A percentile compares a stretch with the other conserved stretches of the same genome.
Evolutionary conservation across 345 rosid genomes (phyloP).

Genomic region (Syzygium aqueum): DNA sequence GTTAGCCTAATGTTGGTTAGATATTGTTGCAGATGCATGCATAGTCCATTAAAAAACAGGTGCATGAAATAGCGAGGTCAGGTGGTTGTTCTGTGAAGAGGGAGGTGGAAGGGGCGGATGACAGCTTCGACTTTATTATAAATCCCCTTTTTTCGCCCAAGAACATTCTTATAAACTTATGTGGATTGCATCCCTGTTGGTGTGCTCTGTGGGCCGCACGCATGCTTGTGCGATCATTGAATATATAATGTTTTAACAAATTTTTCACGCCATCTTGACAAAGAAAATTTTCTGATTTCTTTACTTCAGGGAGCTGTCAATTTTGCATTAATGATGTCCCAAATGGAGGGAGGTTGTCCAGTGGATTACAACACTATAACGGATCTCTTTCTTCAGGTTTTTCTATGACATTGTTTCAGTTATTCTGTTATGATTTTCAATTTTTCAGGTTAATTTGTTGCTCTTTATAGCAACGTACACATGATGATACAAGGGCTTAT

Average conservation of each 20-base stretch:
- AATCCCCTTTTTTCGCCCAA: background rate
- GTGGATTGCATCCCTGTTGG: background rate
- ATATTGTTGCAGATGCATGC: background rate
- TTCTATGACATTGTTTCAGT: background rate
- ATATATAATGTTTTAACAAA: background rate
- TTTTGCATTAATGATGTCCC: slow-evolving; percentile 98
- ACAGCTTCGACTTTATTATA: background rate
- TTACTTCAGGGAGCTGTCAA: slow-evolving; percentile 80
- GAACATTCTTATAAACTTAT: background rate
- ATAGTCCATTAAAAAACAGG: background rate
- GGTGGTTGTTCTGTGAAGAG: background rate
- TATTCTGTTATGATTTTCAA: background rate
- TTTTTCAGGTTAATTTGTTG: background rate
- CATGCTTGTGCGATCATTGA: background rate
- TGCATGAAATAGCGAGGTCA: background rate
- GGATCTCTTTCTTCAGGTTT: slow-evolving; percentile 96
- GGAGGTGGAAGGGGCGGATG: background rate
- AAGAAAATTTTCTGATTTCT: background rate
- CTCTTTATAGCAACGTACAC: background rate
- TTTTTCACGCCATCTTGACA: background rate
- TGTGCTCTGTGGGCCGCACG: background rate
- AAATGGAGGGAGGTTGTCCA: slow-evolving; percentile 98
- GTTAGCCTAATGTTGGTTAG: background rate
- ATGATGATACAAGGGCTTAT: background rate
- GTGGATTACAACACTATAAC: slow-evolving; percentile 89